Base-by-base conservation (phyloP, 768 basidiomycete genomes). In the Collybiopsis confluens region DNA sequence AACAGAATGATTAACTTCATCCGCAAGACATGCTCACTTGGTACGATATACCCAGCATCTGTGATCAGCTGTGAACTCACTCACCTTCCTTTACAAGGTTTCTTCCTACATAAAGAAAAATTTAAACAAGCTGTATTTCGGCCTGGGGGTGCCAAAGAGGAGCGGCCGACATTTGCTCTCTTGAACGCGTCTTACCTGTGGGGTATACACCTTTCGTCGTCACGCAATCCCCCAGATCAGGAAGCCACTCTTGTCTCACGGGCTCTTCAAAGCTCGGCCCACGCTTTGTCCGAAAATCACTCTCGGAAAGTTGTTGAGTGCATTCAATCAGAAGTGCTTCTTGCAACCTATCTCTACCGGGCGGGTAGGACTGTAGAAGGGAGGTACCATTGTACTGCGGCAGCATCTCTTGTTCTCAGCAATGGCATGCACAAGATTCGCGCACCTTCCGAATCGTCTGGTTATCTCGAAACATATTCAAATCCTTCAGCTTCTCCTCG, bases 291-390 rank as follows among this genome's bases (percentile, higher is more conserved):
- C 11, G 66, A 69, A 16, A 70, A 70, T 15, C 78, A 79, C 20
- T 71, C 72, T 23, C 65, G 68, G 8, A 61, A 56, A 47, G 68
- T 74, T 13, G 58, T 79, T 23, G 70, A 79, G 20, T 63, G 69
- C 20, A 67, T 82, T 16, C 80, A 81, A 56, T 68, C 76, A 0
- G 77, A 83, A 45, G 66, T 85, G 1, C 69, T 86, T 13, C 68
- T 86, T 24, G 72, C 79, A 0, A 70, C 71, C 48, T 83, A 79
- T 59, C 79, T 80, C 64, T 73, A 81, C 49, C 68, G 69, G 46
- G 67, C 71, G 20, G 77, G 74, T 27, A 69, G 79, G 16, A 61
- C 69, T 7, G 64, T 81, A 61, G 59, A 56, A 70, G 84, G 79
- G 1, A 70, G 70, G 41, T 83, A 81, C 57, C 76, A 76, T 52